Conservation (phyloP, 1,284 basidiomycete species). For the Malassezia dermatis region DNA sequence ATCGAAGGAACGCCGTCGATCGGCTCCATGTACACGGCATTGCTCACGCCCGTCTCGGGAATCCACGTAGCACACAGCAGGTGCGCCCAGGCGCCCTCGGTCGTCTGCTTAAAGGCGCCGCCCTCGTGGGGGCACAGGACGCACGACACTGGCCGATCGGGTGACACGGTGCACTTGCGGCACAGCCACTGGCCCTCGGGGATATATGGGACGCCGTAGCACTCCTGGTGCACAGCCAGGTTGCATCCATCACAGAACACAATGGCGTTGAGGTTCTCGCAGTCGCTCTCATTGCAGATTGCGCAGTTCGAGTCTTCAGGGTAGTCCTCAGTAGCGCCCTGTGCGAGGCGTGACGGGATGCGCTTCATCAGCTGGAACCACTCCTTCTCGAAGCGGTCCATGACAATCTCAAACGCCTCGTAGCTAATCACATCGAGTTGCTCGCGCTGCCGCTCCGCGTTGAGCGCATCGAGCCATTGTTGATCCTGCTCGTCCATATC, state of each 20-base stretch:
- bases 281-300: constrained; percentile 94
- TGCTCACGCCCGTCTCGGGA: constrained; percentile 84
- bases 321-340: constrained; percentile 22
- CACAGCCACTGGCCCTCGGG: constrained; percentile 99
- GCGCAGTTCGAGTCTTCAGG: constrained; percentile 63
- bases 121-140: constrained; percentile 90
- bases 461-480: constrained; percentile 84
- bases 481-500: constrained; percentile 99
- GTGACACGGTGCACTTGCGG: constrained; percentile 93
- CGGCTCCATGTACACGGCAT: constrained; percentile 97
- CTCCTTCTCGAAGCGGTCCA: constrained; percentile 96
- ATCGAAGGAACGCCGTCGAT: constrained; percentile 81
- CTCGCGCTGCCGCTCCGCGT: constrained; percentile 68
- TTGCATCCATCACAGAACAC: constrained; percentile 99
- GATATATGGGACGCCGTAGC: constrained; percentile 98
- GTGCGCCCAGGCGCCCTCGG: constrained; percentile 87
- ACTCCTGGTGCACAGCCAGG: constrained; percentile 97
- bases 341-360: constrained; percentile 25
- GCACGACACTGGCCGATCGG: constrained; percentile 87
- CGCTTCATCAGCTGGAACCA: constrained; percentile 59
- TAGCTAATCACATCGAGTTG: constrained; percentile 57
- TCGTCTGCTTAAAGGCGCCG: constrained; percentile 96
- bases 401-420: constrained; percentile 87
- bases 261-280: constrained; percentile 96
- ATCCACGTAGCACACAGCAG: constrained; percentile 96